A percentile compares a stretch with the other conserved stretches of the same genome.
Conservation (phyloP, 2,329 filamentous ascomycete genomes). For the Phialocephala subalpina region DNA sequence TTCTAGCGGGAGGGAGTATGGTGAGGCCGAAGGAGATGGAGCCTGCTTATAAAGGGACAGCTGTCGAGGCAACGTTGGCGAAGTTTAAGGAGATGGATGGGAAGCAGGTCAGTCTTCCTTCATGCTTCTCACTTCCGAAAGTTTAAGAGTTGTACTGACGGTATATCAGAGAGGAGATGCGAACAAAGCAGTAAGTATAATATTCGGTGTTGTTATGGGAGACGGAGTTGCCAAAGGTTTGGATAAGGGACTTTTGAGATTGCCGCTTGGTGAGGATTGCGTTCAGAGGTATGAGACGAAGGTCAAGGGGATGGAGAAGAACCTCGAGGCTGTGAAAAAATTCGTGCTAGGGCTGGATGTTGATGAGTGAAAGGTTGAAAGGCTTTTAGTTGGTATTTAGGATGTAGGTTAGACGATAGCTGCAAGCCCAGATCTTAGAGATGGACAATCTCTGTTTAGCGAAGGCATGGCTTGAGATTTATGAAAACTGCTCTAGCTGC, state of each 20-base stretch:
- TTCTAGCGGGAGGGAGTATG: not conserved
- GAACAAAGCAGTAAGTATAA: not conserved
- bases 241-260: not conserved
- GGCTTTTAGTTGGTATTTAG: no score
- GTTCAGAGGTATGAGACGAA: slow-evolving; percentile 18
- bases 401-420: no score
- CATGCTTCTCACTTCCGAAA: no score
- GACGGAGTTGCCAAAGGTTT: not conserved
- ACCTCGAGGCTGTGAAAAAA: slow-evolving; percentile 18
- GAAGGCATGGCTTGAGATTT: no score
- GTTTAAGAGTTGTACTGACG: no score
- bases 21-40: not conserved
- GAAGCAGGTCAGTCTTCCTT: not conserved
- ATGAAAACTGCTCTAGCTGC: no score
- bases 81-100: not conserved
- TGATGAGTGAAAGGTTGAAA: slow-evolving; percentile 1
- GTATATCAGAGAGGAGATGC: not conserved
- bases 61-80: not conserved
- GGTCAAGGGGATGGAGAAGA: slow-evolving; percentile 12
- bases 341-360: slow-evolving; percentile 10
- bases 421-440: no score
- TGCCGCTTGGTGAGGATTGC: slow-evolving; percentile 15
- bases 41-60: not conserved
- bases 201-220: not conserved
- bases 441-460: no score